A percentile compares a stretch with the other conserved stretches of the same genome.
phyloP scores from a whole-genome alignment of 2,329 filamentous ascomycete genomes.

The Canariomyces notabilis region DNA sequence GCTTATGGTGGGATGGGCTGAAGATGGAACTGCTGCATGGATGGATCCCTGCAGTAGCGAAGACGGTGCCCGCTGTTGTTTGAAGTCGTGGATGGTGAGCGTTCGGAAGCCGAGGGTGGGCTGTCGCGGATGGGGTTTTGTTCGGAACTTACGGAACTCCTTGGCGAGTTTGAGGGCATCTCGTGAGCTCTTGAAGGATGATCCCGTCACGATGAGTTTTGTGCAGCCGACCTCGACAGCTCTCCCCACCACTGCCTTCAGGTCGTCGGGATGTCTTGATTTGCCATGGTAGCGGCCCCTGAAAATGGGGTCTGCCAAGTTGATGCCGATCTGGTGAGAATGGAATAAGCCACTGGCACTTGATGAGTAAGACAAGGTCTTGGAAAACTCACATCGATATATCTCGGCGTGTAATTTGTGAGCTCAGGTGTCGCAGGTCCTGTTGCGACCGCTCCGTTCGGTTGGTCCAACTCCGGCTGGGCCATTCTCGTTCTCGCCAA shows the following conservation, averaged over 20 bases:
- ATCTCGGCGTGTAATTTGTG: conserved; percentile 44
- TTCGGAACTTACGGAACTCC: conserved; percentile 13
- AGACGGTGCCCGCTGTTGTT: conserved; percentile 67
- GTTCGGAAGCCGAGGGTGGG: not conserved
- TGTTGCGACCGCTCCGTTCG: conserved; percentile 1
- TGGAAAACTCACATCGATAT: conserved; percentile 52
- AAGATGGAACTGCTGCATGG: conserved; percentile 84
- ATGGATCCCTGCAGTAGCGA: conserved; percentile 88
- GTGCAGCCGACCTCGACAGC: conserved; percentile 73
- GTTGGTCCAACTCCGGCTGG: conserved; percentile 4
- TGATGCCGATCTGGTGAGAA: conserved; percentile 73
- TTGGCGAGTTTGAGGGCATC: conserved; percentile 35
- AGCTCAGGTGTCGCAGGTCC: conserved; percentile 1
- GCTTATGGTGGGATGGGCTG: conserved; percentile 45
- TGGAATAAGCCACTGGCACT: not conserved
- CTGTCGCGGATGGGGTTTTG: not conserved
- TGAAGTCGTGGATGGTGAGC: conserved; percentile 10
- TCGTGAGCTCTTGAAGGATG: conserved; percentile 71
- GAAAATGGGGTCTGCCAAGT: conserved; percentile 89
- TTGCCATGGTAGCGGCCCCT: conserved; percentile 78
- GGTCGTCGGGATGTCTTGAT: conserved; percentile 66
- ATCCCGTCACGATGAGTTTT: conserved; percentile 92
- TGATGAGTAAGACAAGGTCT: not conserved
- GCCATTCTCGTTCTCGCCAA: conserved; percentile 17
- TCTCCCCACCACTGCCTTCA: conserved; percentile 70